A percentile compares a stretch with the other conserved stretches of the same genome.
Conservation (phyloP, 2,329 filamentous ascomycete genomes). For the Paradendryphiella salina region DNA sequence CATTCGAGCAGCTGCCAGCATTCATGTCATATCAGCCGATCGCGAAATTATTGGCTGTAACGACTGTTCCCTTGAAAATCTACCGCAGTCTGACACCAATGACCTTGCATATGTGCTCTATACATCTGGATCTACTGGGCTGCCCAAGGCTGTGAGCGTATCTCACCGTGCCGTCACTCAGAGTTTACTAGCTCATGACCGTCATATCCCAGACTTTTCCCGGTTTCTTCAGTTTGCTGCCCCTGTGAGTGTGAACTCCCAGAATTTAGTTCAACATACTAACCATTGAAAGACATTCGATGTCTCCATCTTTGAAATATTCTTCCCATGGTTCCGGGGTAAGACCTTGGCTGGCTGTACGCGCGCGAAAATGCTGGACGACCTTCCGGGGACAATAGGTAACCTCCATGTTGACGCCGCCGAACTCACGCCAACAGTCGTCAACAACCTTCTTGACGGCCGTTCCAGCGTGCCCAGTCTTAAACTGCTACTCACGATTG, state of each 20-base stretch:
- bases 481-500: slow-evolving; percentile 78
- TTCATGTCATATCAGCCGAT: slow-evolving; percentile 51
- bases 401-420: slow-evolving; percentile 74
- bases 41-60: slow-evolving; percentile 35
- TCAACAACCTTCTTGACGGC: slow-evolving; percentile 72
- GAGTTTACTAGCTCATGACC: slow-evolving; percentile 78
- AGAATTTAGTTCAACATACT: not conserved
- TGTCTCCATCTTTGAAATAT: slow-evolving; percentile 92
- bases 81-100: slow-evolving; percentile 22
- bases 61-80: slow-evolving; percentile 11
- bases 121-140: slow-evolving; percentile 86
- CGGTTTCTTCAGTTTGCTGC: slow-evolving; percentile 90
- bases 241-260: slow-evolving; percentile 49
- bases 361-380: slow-evolving; percentile 70
- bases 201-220: slow-evolving; percentile 72
- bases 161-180: slow-evolving; percentile 81
- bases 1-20: slow-evolving; percentile 44
- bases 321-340: slow-evolving; percentile 79
- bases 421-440: slow-evolving; percentile 87
- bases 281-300: slow-evolving; percentile 68
- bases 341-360: slow-evolving; percentile 73
- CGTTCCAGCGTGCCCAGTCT: slow-evolving; percentile 69
- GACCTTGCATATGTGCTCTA: slow-evolving; percentile 87
- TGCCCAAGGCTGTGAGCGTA: slow-evolving; percentile 83
- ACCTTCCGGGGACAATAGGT: slow-evolving; percentile 70